phyloP scores from a whole-genome alignment of 1,139 yeast species.

The Blastobotrys apis region DNA sequence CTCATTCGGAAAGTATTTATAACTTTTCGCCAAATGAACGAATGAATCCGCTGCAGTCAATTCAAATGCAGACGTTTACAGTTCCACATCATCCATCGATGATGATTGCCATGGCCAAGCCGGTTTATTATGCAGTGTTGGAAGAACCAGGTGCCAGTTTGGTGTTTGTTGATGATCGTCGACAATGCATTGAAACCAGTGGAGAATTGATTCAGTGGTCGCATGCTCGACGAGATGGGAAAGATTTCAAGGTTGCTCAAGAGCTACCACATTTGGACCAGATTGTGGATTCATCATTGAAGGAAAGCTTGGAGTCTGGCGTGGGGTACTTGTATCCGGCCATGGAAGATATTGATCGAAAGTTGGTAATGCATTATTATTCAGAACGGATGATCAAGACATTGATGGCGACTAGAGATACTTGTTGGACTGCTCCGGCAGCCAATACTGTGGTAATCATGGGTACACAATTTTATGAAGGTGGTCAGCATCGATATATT shows the following conservation, averaged over 20 bases:
- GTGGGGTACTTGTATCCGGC: constrained; percentile 60
- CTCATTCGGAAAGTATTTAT: constrained; percentile 52
- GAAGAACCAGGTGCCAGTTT: constrained; percentile 32
- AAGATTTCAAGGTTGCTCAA: constrained; percentile 37
- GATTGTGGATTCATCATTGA: constrained; percentile 47
- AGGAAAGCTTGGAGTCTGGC: constrained; percentile 51
- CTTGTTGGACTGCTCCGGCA: constrained; percentile 47
- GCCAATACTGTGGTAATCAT: constrained; percentile 56
- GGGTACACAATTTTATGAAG: constrained; percentile 73
- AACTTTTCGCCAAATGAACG: constrained; percentile 69
- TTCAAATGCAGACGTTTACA: constrained; percentile 52
- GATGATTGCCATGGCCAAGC: constrained; percentile 48
- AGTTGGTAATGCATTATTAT: constrained; percentile 52
- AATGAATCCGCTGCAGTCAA: constrained; percentile 46
- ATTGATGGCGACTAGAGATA: constrained; percentile 56
- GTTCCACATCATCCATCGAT: constrained; percentile 48
- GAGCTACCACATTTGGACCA: constrained; percentile 41
- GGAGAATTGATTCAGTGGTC: constrained; percentile 39
- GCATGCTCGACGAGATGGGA: constrained; percentile 36
- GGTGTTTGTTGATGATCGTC: constrained; percentile 56
- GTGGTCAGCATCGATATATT: constrained; percentile 62
- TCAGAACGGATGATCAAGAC: constrained; percentile 48
- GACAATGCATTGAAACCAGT: constrained; percentile 52
- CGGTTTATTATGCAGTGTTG: constrained; percentile 40
- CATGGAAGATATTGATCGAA: constrained; percentile 54